Evolutionary conservation across 441 rosid genomes (phyloP).

Genomic region (Eruca vesicaria): DNA sequence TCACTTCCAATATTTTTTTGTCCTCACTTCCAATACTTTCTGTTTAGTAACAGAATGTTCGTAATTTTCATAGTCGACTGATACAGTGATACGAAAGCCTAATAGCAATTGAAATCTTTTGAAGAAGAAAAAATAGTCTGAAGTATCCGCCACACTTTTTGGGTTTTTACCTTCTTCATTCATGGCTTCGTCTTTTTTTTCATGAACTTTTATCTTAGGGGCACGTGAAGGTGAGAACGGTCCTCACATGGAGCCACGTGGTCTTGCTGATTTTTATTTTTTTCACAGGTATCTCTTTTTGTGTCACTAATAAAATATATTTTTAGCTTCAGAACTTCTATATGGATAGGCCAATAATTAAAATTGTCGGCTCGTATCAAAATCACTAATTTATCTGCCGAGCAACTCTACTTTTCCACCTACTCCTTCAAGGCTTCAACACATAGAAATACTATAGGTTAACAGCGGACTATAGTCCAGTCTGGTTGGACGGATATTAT

Average conservation of each 20-base stretch:
- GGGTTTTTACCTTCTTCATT: neutral
- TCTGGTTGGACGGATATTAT: neutral
- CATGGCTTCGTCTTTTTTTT: slow-evolving; percentile 11
- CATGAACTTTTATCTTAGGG: neutral
- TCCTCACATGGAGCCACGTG: slow-evolving; percentile 34
- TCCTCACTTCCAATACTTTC: neutral
- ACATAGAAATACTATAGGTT: neutral
- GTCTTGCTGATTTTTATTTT: slow-evolving; percentile 3
- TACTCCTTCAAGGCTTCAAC: slow-evolving; percentile 6
- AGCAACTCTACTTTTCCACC: neutral
- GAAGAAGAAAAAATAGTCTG: neutral
- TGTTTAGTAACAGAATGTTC: neutral
- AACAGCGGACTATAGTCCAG: neutral
- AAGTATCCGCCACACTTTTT: neutral
- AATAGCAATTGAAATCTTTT: neutral
- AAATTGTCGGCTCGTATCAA: slow-evolving; percentile 22
- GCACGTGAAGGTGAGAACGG: slow-evolving; percentile 26
- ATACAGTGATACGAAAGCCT: neutral
- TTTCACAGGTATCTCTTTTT: neutral
- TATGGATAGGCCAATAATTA: slow-evolving; percentile 27
- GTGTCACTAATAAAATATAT: neutral
- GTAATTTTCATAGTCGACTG: neutral
- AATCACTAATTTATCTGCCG: neutral
- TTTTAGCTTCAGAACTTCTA: slow-evolving; percentile 10
- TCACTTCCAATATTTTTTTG: neutral